Percentiles rank a stretch among this genome's conserved stretches.
Conservation (phyloP, 148 eudicot genomes). For the Amaranthus palmeri region DNA sequence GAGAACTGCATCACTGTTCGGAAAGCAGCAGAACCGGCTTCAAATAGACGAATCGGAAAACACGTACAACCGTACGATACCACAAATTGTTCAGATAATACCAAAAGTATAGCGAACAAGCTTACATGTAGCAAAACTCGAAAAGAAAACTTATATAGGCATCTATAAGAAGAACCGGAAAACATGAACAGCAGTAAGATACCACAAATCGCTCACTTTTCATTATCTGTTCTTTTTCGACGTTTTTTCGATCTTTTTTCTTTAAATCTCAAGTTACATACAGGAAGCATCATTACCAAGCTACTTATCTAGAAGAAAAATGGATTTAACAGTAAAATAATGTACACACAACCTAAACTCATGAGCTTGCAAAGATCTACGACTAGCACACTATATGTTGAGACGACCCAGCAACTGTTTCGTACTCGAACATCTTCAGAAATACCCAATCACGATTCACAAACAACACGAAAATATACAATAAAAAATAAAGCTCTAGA, state of each 20-base stretch:
- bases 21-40: too few species aligned
- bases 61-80: too few species aligned
- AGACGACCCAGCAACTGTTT: constrained; percentile 1
- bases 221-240: not conserved
- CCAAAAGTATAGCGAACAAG: too few species aligned
- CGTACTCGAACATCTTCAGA: constrained; percentile 7
- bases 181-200: not conserved
- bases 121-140: too few species aligned
- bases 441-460: not conserved
- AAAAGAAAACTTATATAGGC: too few species aligned
- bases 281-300: constrained; percentile 9
- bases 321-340: not conserved
- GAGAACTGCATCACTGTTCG: too few species aligned
- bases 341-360: constrained; percentile 13
- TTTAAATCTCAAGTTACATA: constrained; percentile 18
- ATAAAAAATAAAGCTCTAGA: constrained; percentile 9
- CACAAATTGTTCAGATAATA: too few species aligned
- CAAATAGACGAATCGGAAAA: too few species aligned
- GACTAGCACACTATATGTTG: not conserved
- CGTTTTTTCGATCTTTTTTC: not conserved
- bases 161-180: not conserved
- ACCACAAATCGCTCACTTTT: constrained; percentile 15
- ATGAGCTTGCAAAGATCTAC: not conserved
- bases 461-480: constrained; percentile 24
- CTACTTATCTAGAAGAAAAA: constrained; percentile 15